Conservation (phyloP, 192 early-diverging fungal species). For the Hyaloraphidium curvatum region DNA sequence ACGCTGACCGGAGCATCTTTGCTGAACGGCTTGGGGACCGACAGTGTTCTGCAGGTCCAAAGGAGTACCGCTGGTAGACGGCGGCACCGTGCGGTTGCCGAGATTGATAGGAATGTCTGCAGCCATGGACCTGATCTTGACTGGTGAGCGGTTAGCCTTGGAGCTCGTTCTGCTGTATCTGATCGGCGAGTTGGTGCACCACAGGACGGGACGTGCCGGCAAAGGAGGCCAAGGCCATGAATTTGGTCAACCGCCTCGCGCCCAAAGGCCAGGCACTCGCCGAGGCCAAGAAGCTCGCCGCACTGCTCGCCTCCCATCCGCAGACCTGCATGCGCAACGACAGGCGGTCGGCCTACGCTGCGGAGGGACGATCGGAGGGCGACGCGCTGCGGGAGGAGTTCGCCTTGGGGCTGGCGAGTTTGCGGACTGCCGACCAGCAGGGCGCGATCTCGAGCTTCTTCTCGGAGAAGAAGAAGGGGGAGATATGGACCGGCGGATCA, state of each 20-base stretch:
- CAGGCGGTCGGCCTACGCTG: constrained; percentile 12
- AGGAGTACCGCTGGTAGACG: constrained; percentile 31
- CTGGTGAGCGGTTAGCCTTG: constrained; percentile 13
- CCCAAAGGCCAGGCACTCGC: constrained; percentile 11
- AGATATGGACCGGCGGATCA: too few species aligned
- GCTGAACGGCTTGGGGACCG: too few species aligned
- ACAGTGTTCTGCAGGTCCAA: constrained; percentile 26
- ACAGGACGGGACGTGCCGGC: constrained; percentile 19
- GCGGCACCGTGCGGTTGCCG: constrained; percentile 18
- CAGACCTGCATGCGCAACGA: constrained; percentile 25
- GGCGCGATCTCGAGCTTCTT: constrained; percentile 1
- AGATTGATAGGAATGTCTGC: constrained; percentile 22
- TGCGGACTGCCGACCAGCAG: constrained; percentile 15
- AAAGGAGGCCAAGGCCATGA: constrained; percentile 14
- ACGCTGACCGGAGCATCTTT: too few species aligned
- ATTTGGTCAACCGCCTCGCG: constrained; percentile 16
- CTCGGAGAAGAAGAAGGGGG: constrained; percentile 4
- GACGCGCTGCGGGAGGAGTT: constrained; percentile 21
- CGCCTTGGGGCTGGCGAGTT: constrained; percentile 14
- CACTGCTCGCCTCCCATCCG: constrained; percentile 15
- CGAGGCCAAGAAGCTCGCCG: constrained; percentile 14
- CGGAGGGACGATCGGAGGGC: constrained; percentile 7
- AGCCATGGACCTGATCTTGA: constrained; percentile 27
- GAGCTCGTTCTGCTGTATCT: background rate
- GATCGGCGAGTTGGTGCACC: background rate